phyloP scores from a whole-genome alignment of 2,329 filamentous ascomycete species.

The Calonectria leucothoes region DNA sequence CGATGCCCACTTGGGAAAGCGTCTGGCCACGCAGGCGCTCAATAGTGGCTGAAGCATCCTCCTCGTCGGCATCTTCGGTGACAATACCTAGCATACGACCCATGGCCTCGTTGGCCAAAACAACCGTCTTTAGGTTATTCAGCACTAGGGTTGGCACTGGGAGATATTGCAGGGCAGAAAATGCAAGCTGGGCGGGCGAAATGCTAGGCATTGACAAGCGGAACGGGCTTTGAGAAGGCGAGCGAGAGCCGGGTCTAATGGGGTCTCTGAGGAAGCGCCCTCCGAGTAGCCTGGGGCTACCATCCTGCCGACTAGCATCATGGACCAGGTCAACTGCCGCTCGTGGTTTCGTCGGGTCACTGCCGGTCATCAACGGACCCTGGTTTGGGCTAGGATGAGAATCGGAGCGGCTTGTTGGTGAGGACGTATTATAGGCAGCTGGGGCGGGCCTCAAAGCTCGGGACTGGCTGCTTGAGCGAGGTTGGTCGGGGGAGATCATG shows the following conservation, averaged over 20 bases:
- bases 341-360: conserved; percentile 30
- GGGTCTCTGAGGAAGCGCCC: conserved; percentile 51
- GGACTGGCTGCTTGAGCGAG: conserved; percentile 43
- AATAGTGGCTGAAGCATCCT: conserved; percentile 58
- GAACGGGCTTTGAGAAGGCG: conserved; percentile 52
- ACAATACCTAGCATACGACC: conserved; percentile 74
- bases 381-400: conserved; percentile 29
- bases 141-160: conserved; percentile 79
- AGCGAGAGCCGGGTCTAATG: conserved; percentile 42
- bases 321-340: conserved; percentile 30
- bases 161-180: conserved; percentile 78
- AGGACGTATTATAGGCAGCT: conserved; percentile 36
- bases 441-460: conserved; percentile 41
- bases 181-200: conserved; percentile 67
- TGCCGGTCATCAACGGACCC: conserved; percentile 24
- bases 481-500: conserved; percentile 47
- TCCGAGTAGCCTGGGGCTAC: conserved; percentile 39
- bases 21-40: conserved; percentile 74
- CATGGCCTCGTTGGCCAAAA: conserved; percentile 82
- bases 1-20: conserved; percentile 77
- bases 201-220: conserved; percentile 59
- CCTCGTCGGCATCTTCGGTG: conserved; percentile 51
- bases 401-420: conserved; percentile 28
- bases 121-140: conserved; percentile 75
- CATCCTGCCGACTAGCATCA: conserved; percentile 35